Percentiles rank a stretch among this genome's conserved stretches.
Evolutionary conservation across 192 early-diverging fungal species (phyloP).

Genomic region (Rhizophagus clarus): DNA sequence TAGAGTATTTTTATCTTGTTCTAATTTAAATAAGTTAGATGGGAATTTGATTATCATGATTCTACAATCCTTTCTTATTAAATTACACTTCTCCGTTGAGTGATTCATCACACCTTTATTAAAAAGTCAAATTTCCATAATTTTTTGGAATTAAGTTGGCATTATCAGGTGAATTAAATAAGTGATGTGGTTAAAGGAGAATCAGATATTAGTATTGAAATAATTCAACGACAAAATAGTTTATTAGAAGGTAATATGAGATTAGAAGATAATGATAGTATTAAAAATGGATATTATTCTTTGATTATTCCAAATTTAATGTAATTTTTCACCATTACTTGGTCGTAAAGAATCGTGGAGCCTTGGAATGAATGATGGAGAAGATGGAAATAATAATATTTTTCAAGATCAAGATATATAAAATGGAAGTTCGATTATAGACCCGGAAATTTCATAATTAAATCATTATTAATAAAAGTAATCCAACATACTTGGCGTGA

Average conservation of each 20-base stretch:
- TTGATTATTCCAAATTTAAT: too few species aligned
- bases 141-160: too few species aligned
- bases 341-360: too few species aligned
- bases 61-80: too few species aligned
- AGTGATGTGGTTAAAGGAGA: neutral
- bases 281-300: neutral
- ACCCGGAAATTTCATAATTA: neutral
- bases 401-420: too few species aligned
- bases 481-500: neutral
- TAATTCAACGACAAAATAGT: neutral
- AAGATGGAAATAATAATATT: too few species aligned
- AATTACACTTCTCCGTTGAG: too few species aligned
- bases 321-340: too few species aligned
- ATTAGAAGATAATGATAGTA: too few species aligned
- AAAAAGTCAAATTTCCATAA: too few species aligned
- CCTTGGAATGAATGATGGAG: neutral
- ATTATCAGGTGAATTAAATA: neutral
- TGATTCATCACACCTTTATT: too few species aligned
- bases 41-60: slow-evolving; percentile 4
- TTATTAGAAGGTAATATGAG: neutral
- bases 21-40: neutral
- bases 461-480: neutral
- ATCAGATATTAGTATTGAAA: neutral
- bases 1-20: neutral
- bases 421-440: slow-evolving; percentile 12